phyloP scores from a whole-genome alignment of 1,139 yeast genomes.

The Yamadazyma triangularis region DNA sequence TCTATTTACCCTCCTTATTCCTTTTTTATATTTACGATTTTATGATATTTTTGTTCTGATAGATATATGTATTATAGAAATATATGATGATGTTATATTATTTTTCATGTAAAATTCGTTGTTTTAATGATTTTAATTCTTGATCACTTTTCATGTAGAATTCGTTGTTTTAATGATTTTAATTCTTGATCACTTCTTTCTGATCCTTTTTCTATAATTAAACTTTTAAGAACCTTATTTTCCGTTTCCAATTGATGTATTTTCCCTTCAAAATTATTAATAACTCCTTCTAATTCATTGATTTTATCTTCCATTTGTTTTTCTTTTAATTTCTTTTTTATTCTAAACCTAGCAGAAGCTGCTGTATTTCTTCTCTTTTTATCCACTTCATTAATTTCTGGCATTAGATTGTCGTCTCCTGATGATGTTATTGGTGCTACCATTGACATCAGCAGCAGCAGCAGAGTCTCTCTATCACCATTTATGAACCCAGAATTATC shows the following conservation, averaged over 20 bases:
- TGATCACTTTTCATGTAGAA: constrained; percentile 25
- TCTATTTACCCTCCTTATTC: too few relatives aligned
- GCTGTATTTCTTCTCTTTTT: constrained; percentile 59
- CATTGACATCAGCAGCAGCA: too few relatives aligned
- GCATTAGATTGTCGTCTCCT: too few relatives aligned
- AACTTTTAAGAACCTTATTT: constrained; percentile 58
- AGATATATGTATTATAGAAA: constrained; percentile 1
- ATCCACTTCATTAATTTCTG: constrained; percentile 20
- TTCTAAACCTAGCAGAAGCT: constrained; percentile 59
- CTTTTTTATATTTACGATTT: too few relatives aligned
- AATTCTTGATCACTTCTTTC: constrained; percentile 41
- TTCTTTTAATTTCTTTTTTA: constrained; percentile 57
- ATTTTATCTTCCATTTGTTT: constrained; percentile 53
- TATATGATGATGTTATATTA: not conserved
- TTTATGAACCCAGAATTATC: too few relatives aligned
- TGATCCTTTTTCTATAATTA: constrained; percentile 56
- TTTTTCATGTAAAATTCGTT: constrained; percentile 19
- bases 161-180: constrained; percentile 31
- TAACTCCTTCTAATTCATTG: constrained; percentile 37
- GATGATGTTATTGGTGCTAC: too few relatives aligned
- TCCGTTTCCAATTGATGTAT: constrained; percentile 66
- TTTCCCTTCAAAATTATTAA: constrained; percentile 36
- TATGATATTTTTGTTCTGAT: too few relatives aligned
- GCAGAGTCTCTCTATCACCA: too few relatives aligned
- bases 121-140: constrained; percentile 34